phyloP scores from a whole-genome alignment of 495 filamentous ascomycete species.

The Penicillium turbatum region DNA sequence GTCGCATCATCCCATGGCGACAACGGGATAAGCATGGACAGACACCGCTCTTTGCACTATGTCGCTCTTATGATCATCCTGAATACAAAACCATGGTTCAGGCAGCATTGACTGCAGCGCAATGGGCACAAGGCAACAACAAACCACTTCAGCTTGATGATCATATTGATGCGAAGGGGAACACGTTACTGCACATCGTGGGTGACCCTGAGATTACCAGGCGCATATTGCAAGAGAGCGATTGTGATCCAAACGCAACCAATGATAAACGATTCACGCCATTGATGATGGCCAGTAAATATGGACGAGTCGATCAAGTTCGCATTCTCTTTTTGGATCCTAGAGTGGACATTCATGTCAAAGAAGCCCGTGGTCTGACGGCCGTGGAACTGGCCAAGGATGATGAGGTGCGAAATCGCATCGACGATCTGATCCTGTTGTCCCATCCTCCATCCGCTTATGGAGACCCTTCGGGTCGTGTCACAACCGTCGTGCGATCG shows the following conservation, averaged over 20 bases:
- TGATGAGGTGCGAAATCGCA: constrained; percentile 92
- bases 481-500: constrained; percentile 91
- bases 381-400: constrained; percentile 97
- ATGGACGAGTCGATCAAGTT: constrained; percentile 90
- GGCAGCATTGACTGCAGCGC: constrained; percentile 69
- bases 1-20: constrained; percentile 77
- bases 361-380: constrained; percentile 84
- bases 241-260: constrained; percentile 89
- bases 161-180: constrained; percentile 89
- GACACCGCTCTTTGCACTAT: constrained; percentile 91
- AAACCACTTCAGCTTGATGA: constrained; percentile 83
- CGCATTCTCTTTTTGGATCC: constrained; percentile 81
- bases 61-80: constrained; percentile 90
- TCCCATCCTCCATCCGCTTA: constrained; percentile 51
- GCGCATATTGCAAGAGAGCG: constrained; percentile 73
- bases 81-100: constrained; percentile 84
- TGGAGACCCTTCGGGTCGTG: constrained; percentile 64
- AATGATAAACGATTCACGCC: constrained; percentile 96
- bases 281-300: constrained; percentile 99
- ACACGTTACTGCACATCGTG: constrained; percentile 89
- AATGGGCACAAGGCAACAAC: constrained; percentile 67
- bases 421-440: constrained; percentile 88
- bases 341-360: constrained; percentile 77
- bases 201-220: constrained; percentile 75
- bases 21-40: constrained; percentile 93